Base-by-base conservation (phyloP, 768 basidiomycete species). In the Suillus clintonianus region DNA sequence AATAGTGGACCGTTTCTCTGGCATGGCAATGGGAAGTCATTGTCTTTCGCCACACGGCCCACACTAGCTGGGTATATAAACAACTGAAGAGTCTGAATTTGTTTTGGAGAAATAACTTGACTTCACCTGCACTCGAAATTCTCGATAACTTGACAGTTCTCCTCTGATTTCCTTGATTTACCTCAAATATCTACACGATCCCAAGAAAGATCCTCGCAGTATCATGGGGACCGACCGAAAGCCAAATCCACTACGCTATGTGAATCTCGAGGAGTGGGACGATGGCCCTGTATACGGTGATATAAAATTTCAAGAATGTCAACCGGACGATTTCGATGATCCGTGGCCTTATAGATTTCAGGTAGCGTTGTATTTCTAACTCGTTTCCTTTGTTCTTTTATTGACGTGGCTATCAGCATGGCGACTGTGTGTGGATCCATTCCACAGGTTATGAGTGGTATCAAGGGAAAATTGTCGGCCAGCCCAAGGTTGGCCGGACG, bases 311-410 rank as follows among this genome's bases (percentile, higher is more conserved):
- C 41, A 37, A 32, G 76, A 77, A 39, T 67, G 64, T 15, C 69
- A 75, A 36, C 80, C 82, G n/a, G 66, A 72, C 24, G 78, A 80
- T 59, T 72, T 86, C 8, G 81, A 86, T 53, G 83, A 87, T 36
- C 74, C 85, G 0, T 82, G 83, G 76, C 77, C 79, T 41, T 87
- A 83, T 67, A 79, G 79, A 15, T 88, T 88, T 74, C 73, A 78
- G 70, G 78, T 75, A n/a, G 3, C 37, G 65, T 65, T 45, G 24
- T 9, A 24, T 24, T 34, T 36, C 9, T 17, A 6, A 32, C 36
- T 27, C 30, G 37, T n/a, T 8, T 42, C 50, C 43, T 27, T 41
- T 41, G 56, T 59, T 61, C 37, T 64, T 30, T 53, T 53, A 36
- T 53, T 42, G 41, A 63, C 45, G 42, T 55, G 36, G 47, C 6